phyloP scores from a whole-genome alignment of 2,329 filamentous ascomycete genomes.

The Coniochaeta sp. region DNA sequence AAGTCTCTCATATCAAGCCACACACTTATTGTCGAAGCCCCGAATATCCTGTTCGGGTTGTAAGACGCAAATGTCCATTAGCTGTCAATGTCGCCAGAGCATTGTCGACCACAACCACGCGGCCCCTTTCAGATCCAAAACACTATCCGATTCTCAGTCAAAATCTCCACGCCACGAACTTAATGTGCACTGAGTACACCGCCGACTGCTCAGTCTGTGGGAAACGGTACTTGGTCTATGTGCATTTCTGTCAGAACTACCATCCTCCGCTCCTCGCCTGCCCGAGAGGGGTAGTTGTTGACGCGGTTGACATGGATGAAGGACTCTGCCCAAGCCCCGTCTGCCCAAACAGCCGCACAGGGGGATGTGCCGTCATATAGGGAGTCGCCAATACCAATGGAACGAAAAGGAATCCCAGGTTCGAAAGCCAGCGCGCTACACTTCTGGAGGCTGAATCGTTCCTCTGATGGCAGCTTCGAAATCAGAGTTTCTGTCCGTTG shows the following conservation, averaged over 20 bases:
- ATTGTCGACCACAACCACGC: background rate
- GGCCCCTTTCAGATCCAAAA: background rate
- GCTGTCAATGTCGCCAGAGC: background rate
- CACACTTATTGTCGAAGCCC: background rate
- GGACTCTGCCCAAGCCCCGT: constrained; percentile 51
- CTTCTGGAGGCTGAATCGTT: background rate
- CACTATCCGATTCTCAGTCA: background rate
- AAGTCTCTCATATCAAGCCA: background rate
- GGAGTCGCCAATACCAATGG: background rate
- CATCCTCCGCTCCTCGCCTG: constrained; percentile 41
- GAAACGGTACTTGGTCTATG: constrained; percentile 51
- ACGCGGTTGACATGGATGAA: constrained; percentile 39
- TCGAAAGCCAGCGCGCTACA: background rate
- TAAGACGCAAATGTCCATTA: background rate
- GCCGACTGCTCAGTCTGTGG: constrained; percentile 52
- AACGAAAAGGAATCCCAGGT: background rate
- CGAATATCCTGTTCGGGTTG: background rate
- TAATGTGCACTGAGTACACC: constrained; percentile 54
- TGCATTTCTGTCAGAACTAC: constrained; percentile 46
- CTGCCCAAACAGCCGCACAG: constrained; percentile 50
- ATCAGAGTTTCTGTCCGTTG: constrained; percentile 42
- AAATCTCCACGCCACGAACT: constrained; percentile 14
- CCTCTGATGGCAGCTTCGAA: constrained; percentile 10
- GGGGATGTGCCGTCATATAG: constrained; percentile 49
- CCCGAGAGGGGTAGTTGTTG: constrained; percentile 32